Conservation (phyloP, 306 rosid species). For the Rosa rugosa region DNA sequence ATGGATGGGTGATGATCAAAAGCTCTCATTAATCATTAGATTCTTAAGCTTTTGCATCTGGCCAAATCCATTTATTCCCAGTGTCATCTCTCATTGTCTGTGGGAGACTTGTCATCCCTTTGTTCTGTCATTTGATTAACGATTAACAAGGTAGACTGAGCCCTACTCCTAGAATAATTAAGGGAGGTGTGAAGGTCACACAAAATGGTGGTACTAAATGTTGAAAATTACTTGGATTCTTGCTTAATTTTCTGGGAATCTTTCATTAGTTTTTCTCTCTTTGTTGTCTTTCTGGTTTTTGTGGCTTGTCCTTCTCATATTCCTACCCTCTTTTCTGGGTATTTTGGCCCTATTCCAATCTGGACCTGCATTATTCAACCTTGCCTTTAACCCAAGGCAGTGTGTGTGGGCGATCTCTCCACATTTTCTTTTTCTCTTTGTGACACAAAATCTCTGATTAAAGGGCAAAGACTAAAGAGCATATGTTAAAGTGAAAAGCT, state of each 20-base stretch:
- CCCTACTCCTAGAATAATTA: neutral
- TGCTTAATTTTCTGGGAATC: neutral
- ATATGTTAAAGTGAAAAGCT: constrained; percentile 18
- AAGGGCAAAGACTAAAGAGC: constrained; percentile 6
- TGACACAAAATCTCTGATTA: neutral
- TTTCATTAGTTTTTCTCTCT: neutral
- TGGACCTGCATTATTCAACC: neutral
- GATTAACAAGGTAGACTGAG: neutral
- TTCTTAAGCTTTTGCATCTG: constrained; percentile 8
- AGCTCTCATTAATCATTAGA: neutral
- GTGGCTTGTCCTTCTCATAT: neutral
- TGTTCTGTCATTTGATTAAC: neutral
- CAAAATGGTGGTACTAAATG: neutral
- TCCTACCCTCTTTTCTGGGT: constrained; percentile 9
- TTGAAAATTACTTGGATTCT: constrained; percentile 4
- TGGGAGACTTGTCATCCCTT: neutral
- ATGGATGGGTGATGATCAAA: neutral
- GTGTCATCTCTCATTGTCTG: neutral
- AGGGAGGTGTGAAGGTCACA: neutral
- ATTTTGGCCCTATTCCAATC: neutral
- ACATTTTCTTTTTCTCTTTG: neutral
- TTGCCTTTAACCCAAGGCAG: neutral
- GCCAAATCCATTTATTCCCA: neutral
- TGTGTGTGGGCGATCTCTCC: constrained; percentile 1
- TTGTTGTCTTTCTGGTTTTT: neutral